Percentiles rank a stretch among this genome's conserved stretches.
phyloP scores from a whole-genome alignment of 164 flowering plant genomes.

The Vitis labrusca region DNA sequence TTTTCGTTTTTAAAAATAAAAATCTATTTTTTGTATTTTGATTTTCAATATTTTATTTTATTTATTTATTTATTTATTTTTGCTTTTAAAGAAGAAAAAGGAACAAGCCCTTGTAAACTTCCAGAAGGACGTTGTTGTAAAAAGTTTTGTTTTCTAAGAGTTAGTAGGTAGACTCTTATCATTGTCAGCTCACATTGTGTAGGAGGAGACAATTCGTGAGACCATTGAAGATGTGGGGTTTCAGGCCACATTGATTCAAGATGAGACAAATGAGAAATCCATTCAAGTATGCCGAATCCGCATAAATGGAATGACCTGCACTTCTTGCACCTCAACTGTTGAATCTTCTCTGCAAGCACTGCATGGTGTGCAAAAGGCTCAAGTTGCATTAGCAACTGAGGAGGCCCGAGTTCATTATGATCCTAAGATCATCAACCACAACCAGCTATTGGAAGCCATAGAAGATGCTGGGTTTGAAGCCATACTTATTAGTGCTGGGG shows the following conservation, averaged over 20 bases:
- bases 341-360: slow-evolving; percentile 52
- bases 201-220: slow-evolving; percentile 78
- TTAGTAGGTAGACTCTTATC: slow-evolving; percentile 30
- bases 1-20: no score
- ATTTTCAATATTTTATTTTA: no score
- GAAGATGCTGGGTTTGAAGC: slow-evolving; percentile 78
- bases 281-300: slow-evolving; percentile 54
- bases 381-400: slow-evolving; percentile 80
- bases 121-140: no score
- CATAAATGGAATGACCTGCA: slow-evolving; percentile 84
- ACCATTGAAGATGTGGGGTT: slow-evolving; percentile 83
- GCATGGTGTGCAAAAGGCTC: slow-evolving; percentile 65
- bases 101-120: no score
- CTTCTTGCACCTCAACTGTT: slow-evolving; percentile 69
- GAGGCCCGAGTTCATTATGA: slow-evolving; percentile 72
- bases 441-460: slow-evolving; percentile 46
- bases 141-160: slow-evolving; percentile 11
- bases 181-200: not conserved
- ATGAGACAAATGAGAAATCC: slow-evolving; percentile 34
- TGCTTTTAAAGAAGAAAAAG: no score
- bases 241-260: slow-evolving; percentile 51
- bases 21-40: no score
- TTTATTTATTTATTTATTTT: no score
- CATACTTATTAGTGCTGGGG: slow-evolving; percentile 61
- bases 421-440: slow-evolving; percentile 41